phyloP scores from a whole-genome alignment of 495 filamentous ascomycete genomes.

The Cryomyces minteri region DNA sequence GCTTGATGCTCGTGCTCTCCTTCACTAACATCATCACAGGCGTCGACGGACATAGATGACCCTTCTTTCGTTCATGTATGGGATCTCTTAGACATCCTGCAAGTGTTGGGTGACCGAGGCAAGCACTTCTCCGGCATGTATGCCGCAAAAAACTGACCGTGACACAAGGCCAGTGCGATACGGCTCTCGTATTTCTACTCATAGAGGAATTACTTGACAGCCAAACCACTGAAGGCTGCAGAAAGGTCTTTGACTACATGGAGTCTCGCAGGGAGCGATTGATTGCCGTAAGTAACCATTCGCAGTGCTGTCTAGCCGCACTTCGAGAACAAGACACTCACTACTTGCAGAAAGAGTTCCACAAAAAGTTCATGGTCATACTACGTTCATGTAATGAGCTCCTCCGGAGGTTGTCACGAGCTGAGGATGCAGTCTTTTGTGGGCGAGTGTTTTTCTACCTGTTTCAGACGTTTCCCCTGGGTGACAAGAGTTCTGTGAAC shows the following conservation, averaged over 20 bases:
- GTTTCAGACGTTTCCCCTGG: conserved; percentile 89
- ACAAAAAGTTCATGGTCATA: conserved; percentile 72
- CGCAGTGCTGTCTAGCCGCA: conserved; percentile 4
- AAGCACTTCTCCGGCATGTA: conserved; percentile 6
- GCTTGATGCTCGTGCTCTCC: background rate
- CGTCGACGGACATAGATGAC: conserved; percentile 35
- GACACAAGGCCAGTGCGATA: conserved; percentile 58
- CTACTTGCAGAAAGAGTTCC: conserved; percentile 42
- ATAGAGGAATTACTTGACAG: conserved; percentile 92
- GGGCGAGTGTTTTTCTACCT: conserved; percentile 94
- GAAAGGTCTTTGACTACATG: conserved; percentile 79
- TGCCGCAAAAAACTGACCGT: background rate
- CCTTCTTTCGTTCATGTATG: conserved; percentile 65
- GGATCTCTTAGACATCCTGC: conserved; percentile 83
- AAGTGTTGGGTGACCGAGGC: conserved; percentile 68
- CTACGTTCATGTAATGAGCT: conserved; percentile 90
- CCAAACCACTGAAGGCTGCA: conserved; percentile 79
- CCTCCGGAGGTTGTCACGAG: conserved; percentile 71
- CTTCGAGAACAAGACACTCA: conserved; percentile 1
- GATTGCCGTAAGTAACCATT: conserved; percentile 33
- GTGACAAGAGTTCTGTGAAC: conserved; percentile 94
- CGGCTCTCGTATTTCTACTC: conserved; percentile 69
- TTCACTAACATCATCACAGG: conserved; percentile 2
- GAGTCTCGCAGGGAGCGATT: conserved; percentile 81
- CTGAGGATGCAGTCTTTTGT: conserved; percentile 93